Base-by-base conservation (phyloP, 1,139 yeast genomes). In the Suhomyces wounanorum region DNA sequence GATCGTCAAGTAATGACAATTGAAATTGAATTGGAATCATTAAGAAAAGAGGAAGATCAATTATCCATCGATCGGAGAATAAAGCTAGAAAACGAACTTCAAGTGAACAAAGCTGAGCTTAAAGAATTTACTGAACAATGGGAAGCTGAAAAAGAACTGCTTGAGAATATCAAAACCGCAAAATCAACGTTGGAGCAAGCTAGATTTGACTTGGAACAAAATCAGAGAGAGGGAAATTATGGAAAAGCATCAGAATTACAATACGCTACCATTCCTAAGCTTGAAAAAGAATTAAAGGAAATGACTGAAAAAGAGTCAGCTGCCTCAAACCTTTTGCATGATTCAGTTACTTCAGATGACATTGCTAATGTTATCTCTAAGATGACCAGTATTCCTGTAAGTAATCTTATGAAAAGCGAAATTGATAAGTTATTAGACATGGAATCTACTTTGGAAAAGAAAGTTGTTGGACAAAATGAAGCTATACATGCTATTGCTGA, bases 301-400 rank as follows among this genome's bases (percentile, higher is more conserved):
- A 58, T 71, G 48, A 69, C 76, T 9, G 84, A 84, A 21, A 70
- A 75, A 21, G 82, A 79, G 48, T 75, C 66, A 13, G 50, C 16
- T 2, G 72, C 57, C 59, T 69, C 54, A 70, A 64, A 63, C 21
- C 71, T 94, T 51, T 72, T 94, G 37, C 98, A 94, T 67, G 99
- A 94, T 60, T 84, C 96, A 0, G 98, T 94, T 3, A 89, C 97
- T 0, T 81, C 96, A 1, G 96, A 92, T 58, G 99, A 94, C 69
- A 94, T 94, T 60, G 95, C 97, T 0, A 78, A 83, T 53, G 99
- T 94, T 7, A 88, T 94, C 13, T 87, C 96, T 13, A 85, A 90
- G 59, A 90, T 95, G 87, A 94, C 99, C 0, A 98, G 98, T 37
- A 91, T 94, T 43, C 99, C 99, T 5, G 88, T 90, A n/a, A 87